phyloP scores from a whole-genome alignment of 2,329 filamentous ascomycete species.

The Beauveria scarabaeidicola region DNA sequence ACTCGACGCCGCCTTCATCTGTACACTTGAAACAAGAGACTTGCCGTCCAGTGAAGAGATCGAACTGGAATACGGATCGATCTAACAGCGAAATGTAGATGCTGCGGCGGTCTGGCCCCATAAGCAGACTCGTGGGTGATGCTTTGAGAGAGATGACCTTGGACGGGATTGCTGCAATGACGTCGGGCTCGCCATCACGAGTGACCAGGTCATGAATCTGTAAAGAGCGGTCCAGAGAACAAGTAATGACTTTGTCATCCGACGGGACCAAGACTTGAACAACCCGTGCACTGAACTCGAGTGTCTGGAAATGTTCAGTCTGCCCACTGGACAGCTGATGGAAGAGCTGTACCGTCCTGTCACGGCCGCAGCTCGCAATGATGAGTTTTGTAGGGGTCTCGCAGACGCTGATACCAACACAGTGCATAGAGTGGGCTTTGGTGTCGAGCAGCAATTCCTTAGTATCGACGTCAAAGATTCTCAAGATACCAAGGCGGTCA shows the following conservation, averaged over 20 bases:
- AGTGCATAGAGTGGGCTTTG: slow-evolving; percentile 80
- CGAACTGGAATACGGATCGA: slow-evolving; percentile 51
- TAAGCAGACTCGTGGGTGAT: slow-evolving; percentile 75
- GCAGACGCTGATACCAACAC: slow-evolving; percentile 70
- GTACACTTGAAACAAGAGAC: slow-evolving; percentile 71
- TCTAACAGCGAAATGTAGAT: slow-evolving; percentile 53
- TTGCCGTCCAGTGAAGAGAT: slow-evolving; percentile 59
- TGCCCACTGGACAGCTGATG: slow-evolving; percentile 43
- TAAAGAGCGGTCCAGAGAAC: slow-evolving; percentile 79
- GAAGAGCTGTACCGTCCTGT: slow-evolving; percentile 93
- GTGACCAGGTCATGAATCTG: slow-evolving; percentile 72
- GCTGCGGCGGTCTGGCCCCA: slow-evolving; percentile 52
- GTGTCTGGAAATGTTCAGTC: slow-evolving; percentile 78
- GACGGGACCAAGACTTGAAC: slow-evolving; percentile 65
- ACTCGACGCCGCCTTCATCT: slow-evolving; percentile 71
- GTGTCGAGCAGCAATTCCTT: slow-evolving; percentile 58
- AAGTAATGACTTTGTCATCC: slow-evolving; percentile 70
- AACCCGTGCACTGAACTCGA: slow-evolving; percentile 87
- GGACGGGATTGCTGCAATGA: slow-evolving; percentile 67
- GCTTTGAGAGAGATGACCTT: slow-evolving; percentile 76
- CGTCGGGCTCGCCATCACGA: slow-evolving; percentile 54
- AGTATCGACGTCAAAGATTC: slow-evolving; percentile 55
- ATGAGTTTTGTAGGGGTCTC: slow-evolving; percentile 54
- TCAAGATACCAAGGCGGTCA: slow-evolving; percentile 77
- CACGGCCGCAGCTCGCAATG: slow-evolving; percentile 75